Percentiles rank a stretch among this genome's conserved stretches.
phyloP scores from a whole-genome alignment of 1,284 basidiomycete genomes.

The Pseudozyma pruni region DNA sequence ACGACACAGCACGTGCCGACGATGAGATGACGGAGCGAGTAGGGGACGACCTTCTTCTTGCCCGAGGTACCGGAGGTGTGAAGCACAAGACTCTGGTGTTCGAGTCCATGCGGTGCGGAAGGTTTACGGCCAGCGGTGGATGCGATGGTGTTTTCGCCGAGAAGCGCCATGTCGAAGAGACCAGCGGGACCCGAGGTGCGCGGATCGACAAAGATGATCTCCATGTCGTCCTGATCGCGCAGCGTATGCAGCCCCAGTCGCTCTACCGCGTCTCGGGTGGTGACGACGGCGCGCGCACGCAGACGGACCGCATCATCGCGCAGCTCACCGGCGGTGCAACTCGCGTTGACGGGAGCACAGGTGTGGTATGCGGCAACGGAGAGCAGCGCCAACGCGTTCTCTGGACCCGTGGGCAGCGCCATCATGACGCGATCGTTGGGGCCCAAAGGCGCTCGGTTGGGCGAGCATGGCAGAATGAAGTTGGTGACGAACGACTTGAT shows the following conservation, averaged over 20 bases:
- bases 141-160: conserved; percentile 45
- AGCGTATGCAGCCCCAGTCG: conserved; percentile 59
- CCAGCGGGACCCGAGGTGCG: conserved; percentile 60
- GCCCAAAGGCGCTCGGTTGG: conserved; percentile 37
- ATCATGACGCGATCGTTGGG: conserved; percentile 68
- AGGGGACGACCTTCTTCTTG: conserved; percentile 67
- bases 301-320: conserved; percentile 66
- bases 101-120: conserved; percentile 57
- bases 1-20: conserved; percentile 67
- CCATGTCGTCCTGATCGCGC: conserved; percentile 60
- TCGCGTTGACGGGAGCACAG: conserved; percentile 66
- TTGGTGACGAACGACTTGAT: conserved; percentile 61
- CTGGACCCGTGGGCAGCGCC: conserved; percentile 66
- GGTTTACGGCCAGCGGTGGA: conserved; percentile 48
- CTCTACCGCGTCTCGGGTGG: conserved; percentile 62
- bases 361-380: conserved; percentile 65
- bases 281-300: conserved; percentile 64
- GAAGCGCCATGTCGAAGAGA: conserved; percentile 62
- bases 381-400: conserved; percentile 64
- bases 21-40: conserved; percentile 66
- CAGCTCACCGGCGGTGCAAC: conserved; percentile 66
- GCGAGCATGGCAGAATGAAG: conserved; percentile 59
- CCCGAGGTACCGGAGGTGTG: conserved; percentile 68
- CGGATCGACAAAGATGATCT: conserved; percentile 65
- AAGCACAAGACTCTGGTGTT: conserved; percentile 65